Evolutionary conservation across 2,329 filamentous ascomycete genomes (phyloP).

Genomic region (Dryadomyces quercus-mongolicae): DNA sequence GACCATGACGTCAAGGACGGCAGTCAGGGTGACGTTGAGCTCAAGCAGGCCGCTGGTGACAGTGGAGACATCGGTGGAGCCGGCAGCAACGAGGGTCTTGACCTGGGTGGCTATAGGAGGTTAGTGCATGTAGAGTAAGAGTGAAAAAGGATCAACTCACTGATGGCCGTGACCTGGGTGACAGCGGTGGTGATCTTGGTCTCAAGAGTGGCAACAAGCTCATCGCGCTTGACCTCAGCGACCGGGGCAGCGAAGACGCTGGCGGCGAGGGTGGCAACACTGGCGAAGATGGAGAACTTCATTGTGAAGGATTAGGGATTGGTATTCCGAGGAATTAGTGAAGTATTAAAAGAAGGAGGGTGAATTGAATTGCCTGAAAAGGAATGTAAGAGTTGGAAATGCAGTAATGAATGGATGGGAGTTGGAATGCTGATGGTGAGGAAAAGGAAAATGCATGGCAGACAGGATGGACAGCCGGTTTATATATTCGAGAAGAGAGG

Average conservation of each 20-base stretch:
- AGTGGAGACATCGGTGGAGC: background rate
- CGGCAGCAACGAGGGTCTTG: slow-evolving; percentile 1
- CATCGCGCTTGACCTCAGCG: background rate
- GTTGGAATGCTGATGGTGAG: background rate
- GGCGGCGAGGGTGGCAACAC: slow-evolving; percentile 1
- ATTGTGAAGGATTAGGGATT: slow-evolving; percentile 4
- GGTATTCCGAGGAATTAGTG: background rate
- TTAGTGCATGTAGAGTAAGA: too few species aligned
- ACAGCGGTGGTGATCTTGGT: background rate
- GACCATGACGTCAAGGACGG: background rate
- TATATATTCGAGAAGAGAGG: background rate
- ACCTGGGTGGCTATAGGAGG: background rate
- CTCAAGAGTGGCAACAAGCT: background rate
- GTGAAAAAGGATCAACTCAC: too few species aligned
- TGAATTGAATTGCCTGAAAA: background rate
- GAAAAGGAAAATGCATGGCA: background rate
- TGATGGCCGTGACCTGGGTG: background rate
- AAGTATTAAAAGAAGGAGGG: background rate
- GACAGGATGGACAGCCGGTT: background rate
- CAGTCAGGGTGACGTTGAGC: background rate
- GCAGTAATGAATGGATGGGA: background rate
- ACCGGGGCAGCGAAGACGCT: slow-evolving; percentile 4
- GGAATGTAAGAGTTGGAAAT: background rate
- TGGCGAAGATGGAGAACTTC: slow-evolving; percentile 9
- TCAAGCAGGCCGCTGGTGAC: background rate